Evolutionary conservation across 371 early-diverging fungal species (phyloP), one percentile per base, ranked within the genome.

Genomic region (Rhizopus stolonifer): DNA sequence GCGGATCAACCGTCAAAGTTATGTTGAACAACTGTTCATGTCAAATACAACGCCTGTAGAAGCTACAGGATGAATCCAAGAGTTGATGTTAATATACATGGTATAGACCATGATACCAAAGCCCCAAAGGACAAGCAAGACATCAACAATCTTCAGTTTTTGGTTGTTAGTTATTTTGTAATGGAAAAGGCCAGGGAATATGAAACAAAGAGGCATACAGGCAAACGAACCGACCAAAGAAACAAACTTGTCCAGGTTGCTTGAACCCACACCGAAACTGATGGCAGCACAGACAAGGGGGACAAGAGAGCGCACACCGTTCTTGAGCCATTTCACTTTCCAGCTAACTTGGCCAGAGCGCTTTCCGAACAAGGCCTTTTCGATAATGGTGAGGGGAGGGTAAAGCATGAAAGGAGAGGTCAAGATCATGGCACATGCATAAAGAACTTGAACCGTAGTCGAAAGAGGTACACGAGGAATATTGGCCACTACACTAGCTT

Each of bases 401-500:
- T 86, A 91, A 25, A 89, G 66, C 63, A 83, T 80, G 50, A 95
- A 67, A 1, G 95, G 95, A 45, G 84, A 84, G 5, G 86, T 81
- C 24, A 89, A 71, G 54, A 89, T 79, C 61, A 92, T 89, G 53
- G 91, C 91, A 18, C 88, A 50, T 10, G 87, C 85, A 64, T 91
- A 92, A 7, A 89, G 60, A 47, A 88, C 58, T 53, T 89, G 88
- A 22, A 89, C 69, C 18, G 79, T 65, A 32, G 71, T 65, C 3
- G 86, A 79, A 19, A 81, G 58, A 0, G 74, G 70, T 0, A 25
- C 44, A 13, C 44, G 19, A 19, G 87, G 87, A 22, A 92, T 58
- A 62, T 89, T 90, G 42, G 85, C 66, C 19, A 89, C 64, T 3
- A 92, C 79, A 50, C 85, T 82, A 14, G 90, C 87, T 58, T 85